Conservation (phyloP, 495 filamentous ascomycete genomes). For the Neurospora sp. region DNA sequence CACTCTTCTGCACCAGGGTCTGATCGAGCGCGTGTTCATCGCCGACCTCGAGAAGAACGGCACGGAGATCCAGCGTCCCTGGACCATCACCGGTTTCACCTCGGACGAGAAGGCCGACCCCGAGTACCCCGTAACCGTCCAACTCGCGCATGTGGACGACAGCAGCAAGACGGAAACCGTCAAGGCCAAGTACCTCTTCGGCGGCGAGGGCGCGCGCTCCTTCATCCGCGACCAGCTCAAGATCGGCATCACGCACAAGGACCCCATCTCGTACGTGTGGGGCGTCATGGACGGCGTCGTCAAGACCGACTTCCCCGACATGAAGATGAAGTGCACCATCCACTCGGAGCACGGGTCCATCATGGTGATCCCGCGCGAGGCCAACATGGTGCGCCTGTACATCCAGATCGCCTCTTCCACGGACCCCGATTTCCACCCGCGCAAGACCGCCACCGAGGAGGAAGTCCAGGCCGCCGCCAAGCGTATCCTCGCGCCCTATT, state of each 20-base stretch:
- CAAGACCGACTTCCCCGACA: constrained; percentile 66
- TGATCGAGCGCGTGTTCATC: constrained; percentile 63
- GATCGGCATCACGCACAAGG: constrained; percentile 50
- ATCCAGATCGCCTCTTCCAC: constrained; percentile 63
- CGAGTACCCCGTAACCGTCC: constrained; percentile 56
- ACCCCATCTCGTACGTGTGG: constrained; percentile 61
- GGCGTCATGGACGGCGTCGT: constrained; percentile 70
- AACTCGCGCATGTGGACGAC: constrained; percentile 67
- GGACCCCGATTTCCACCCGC: constrained; percentile 50
- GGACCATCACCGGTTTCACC: constrained; percentile 52
- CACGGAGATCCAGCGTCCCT: constrained; percentile 47
- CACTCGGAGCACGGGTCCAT: constrained; percentile 60
- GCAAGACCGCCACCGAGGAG: constrained; percentile 51
- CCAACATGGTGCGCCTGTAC: constrained; percentile 65
- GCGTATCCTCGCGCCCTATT: constrained; percentile 57
- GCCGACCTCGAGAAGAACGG: constrained; percentile 53
- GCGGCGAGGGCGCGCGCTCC: constrained; percentile 51
- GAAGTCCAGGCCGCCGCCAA: constrained; percentile 57
- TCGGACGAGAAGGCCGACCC: constrained; percentile 43
- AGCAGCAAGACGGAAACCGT: constrained; percentile 50
- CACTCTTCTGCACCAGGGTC: constrained; percentile 63
- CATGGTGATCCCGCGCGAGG: constrained; percentile 66
- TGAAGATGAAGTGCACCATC: constrained; percentile 87
- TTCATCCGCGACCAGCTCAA: constrained; percentile 51
- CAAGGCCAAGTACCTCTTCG: constrained; percentile 49